Evolutionary conservation across 2,329 filamentous ascomycete genomes (phyloP), one percentile per base, ranked within the genome.

Genomic region (Hypomyces rosellus): DNA sequence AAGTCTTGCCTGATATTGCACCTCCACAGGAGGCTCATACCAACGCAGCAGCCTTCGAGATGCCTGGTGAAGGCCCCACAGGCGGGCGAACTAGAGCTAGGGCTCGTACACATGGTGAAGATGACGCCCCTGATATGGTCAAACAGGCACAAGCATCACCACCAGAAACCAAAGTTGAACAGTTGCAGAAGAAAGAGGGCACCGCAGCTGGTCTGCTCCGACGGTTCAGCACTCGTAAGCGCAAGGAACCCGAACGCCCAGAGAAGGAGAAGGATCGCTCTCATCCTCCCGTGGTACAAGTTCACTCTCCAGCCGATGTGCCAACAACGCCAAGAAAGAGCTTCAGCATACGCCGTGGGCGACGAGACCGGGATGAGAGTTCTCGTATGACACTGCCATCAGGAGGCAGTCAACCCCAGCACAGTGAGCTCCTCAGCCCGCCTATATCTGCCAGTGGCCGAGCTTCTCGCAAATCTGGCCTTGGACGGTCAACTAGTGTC

Each of bases 101-200:
- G 45, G 90, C 93, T 34, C 81, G 93, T 57, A 97, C 93, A 0
- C 92, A 97, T 63, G 93, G 92, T 14, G 93, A 97, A 67, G 92
- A 97, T 55, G 93, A 99, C 51, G 79, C 89, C 11, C 78, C 84
- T 1, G 88, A 95, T 45, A 77, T 51, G 37, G 57, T 57, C 22
- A 69, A 64, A 45, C 62, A 60, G 25, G 46, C 55, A 1, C 58
- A 59, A 20, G 50, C 55, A 5, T 59, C 65, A 14, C 76, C 58
- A 60, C 79, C 58, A 61, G 77, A 84, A 22, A 76, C 81, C 18
- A 80, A 81, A 33, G 65, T 73, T 16, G 85, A 83, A 64, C 78
- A 77, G 9, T 75, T 81, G 5, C 73, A 74, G 45, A 91, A 88
- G 72, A 95, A 93, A 67, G 92, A 96, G 66, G 93, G 89, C 61